phyloP scores from a whole-genome alignment of 2,329 filamentous ascomycete species.

The Fusarium illudens region DNA sequence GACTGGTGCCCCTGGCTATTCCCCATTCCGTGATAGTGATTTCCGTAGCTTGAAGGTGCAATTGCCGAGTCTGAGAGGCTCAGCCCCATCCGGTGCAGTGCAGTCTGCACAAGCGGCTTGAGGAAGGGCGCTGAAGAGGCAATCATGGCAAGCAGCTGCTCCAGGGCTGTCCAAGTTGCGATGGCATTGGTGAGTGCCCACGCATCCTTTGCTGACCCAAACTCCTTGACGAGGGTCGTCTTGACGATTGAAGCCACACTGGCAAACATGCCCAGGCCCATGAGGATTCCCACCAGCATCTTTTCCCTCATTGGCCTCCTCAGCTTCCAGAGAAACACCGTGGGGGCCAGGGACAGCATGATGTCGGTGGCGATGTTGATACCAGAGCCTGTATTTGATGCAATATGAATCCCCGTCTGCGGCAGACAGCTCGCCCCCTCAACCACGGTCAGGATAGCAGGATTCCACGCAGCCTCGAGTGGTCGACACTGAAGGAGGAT shows the following conservation, averaged over 20 bases:
- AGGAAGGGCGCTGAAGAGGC: conserved; percentile 15
- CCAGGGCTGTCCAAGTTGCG: conserved; percentile 17
- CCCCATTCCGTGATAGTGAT: background rate
- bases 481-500: background rate
- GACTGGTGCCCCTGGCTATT: background rate
- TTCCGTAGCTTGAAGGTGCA: background rate
- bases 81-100: background rate
- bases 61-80: background rate
- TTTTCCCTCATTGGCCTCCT: background rate
- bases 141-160: conserved; percentile 26
- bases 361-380: background rate
- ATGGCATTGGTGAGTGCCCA: conserved; percentile 23
- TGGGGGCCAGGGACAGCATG: background rate
- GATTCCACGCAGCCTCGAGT: background rate
- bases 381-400: background rate
- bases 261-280: background rate
- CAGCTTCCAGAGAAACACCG: background rate
- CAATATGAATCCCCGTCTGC: background rate
- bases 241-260: background rate
- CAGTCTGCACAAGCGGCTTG: background rate
- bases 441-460: background rate
- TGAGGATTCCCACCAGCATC: background rate
- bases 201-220: conserved; percentile 4
- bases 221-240: conserved; percentile 10
- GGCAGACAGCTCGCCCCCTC: background rate